phyloP scores from a whole-genome alignment of 139 green algal species.

The Gonium pectorale region DNA sequence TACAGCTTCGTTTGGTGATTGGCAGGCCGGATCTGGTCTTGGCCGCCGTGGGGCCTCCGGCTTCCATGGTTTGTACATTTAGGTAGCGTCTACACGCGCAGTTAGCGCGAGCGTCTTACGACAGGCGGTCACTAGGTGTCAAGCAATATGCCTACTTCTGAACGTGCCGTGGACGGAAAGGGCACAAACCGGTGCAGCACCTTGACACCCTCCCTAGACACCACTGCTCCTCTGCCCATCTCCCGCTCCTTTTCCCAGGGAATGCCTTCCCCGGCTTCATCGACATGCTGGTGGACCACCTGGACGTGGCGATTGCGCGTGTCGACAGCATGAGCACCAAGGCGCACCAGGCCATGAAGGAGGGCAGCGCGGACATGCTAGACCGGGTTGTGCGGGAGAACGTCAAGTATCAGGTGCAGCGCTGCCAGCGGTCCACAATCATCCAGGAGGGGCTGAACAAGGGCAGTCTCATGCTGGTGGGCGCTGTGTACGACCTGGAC shows the following conservation, averaged over 20 bases:
- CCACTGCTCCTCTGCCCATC: too few species aligned
- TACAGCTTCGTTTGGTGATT: too few species aligned
- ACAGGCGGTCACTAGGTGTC: too few species aligned
- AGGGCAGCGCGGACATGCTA: not conserved
- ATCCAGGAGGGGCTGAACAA: constrained; percentile 46
- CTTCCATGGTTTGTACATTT: too few species aligned
- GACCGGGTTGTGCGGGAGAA: constrained; percentile 53
- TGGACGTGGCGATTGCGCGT: constrained; percentile 51
- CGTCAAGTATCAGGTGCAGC: constrained; percentile 49
- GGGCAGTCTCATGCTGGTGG: constrained; percentile 26
- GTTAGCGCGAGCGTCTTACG: too few species aligned
- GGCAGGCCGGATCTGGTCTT: too few species aligned
- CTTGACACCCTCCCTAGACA: too few species aligned
- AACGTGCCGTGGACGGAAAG: too few species aligned
- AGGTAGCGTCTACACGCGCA: too few species aligned
- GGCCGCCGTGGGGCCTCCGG: too few species aligned
- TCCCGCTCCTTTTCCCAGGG: constrained; percentile 19
- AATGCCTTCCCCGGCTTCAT: constrained; percentile 60
- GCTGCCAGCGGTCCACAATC: constrained; percentile 48
- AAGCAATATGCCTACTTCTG: too few species aligned
- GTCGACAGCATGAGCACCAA: not conserved
- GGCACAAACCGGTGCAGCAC: too few species aligned
- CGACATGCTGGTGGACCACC: constrained; percentile 50
- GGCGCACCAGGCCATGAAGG: not conserved
- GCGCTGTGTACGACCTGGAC: constrained; percentile 43